Evolutionary conservation across 345 rosid genomes (phyloP), one percentile per base, ranked within the genome.

Genomic region (Jatropha curcas): DNA sequence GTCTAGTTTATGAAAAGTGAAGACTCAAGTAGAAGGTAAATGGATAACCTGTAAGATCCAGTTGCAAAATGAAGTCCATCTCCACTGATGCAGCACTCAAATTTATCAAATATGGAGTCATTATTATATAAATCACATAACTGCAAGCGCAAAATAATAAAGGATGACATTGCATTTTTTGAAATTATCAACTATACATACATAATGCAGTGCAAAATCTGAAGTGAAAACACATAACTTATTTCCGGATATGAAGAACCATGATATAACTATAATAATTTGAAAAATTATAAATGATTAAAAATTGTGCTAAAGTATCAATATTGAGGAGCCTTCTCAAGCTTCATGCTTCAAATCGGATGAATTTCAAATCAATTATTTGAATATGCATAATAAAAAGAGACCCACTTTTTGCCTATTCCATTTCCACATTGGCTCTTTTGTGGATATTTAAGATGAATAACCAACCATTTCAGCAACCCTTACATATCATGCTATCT

Each of bases 101-200:
- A 89, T 76, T 87, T 89, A 74, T 89, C 94, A 74, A 89, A 89
- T 79, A 89, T 87, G 60, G 85, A 72, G 72, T 89, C 91, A 37
- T 82, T 72, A 72, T 86, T 82, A 76, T 89, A 89, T 73, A 87
- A 71, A 37, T 89, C 91, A 48, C 83, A 77, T 19, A 89, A 75
- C 94, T 89, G 90, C 86, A 82, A 37, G 55, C 60, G 73, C 72
- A 62, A 34, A 39, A 28, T 43, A 63, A 55, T 22, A 58, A 6
- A 46, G 1, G 65, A 28, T 20, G 59, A 52, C 43, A 70, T 68
- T 28, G 45, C 16, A 24, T 62, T 65, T 5, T 14, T 59, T 51
- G 50, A 74, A 72, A 34, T 56, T 67, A 65, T 37, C 46, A 10
- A 25, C n/a, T 25, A 20, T 41, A 59, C 45, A 20, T 24, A 64